phyloP scores from a whole-genome alignment of 192 early-diverging fungal species.

The Coemansia sp. region DNA sequence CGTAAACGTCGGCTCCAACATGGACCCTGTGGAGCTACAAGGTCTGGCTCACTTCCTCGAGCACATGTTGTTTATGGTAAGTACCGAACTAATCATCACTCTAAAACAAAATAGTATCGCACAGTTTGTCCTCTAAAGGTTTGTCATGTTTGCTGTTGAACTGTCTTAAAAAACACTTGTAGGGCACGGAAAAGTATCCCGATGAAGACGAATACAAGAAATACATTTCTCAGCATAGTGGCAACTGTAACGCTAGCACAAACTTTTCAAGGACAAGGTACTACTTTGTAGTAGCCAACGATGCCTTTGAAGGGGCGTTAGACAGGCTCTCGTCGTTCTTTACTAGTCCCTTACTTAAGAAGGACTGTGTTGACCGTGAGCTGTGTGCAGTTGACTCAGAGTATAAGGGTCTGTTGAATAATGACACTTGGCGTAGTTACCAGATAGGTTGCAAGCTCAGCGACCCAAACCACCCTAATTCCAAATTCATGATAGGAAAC shows the following conservation, averaged over 20 bases:
- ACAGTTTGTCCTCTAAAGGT: not conserved
- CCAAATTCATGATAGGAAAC: too few relatives aligned
- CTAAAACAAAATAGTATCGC: not conserved
- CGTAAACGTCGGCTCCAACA: conserved; percentile 65
- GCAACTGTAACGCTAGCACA: not conserved
- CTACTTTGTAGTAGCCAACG: too few relatives aligned
- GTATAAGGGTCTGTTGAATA: too few relatives aligned
- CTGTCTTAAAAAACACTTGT: not conserved
- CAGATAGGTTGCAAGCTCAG: too few relatives aligned
- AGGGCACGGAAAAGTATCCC: conserved; percentile 71
- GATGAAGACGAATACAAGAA: conserved; percentile 64
- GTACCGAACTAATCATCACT: not conserved
- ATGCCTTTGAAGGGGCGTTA: too few relatives aligned
- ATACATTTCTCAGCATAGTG: conserved; percentile 27
- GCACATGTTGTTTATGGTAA: conserved; percentile 59
- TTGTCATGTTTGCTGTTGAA: not conserved
- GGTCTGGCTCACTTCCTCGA: conserved; percentile 54
- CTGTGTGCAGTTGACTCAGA: too few relatives aligned
- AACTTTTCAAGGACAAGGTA: conserved; percentile 8
- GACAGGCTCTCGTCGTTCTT: too few relatives aligned
- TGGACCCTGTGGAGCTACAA: conserved; percentile 61
- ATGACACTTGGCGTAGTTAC: too few relatives aligned
- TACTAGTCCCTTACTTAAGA: too few relatives aligned
- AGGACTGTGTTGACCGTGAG: too few relatives aligned
- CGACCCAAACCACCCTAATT: too few relatives aligned